Evolutionary conservation across 345 rosid genomes (phyloP), one percentile per base, ranked within the genome.

Genomic region (Lepidium didymum): DNA sequence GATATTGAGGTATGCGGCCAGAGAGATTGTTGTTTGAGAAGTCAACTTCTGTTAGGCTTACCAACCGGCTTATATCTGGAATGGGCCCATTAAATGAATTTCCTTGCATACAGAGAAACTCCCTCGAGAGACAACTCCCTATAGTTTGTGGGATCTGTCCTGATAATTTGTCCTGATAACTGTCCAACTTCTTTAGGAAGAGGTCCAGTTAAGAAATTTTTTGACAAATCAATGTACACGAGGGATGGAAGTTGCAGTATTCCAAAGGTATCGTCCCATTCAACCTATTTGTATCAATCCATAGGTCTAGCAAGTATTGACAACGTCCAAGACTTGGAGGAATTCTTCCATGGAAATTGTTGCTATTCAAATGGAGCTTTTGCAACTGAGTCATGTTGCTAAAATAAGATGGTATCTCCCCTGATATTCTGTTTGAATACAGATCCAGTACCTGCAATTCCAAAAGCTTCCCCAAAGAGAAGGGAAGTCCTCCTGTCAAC

Each of bases 331-430:
- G 16, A 72, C 67, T 64, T 40, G 67, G 64, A 27, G 87, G 85
- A 37, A 81, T 79, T 16, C 62, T 75, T 23, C 85, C 87, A 0
- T 69, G 18, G 34, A 79, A 40, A 31, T 47, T 71, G 45, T 83
- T 83, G 10, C 34, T 46, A 46, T 44, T 19, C 64, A 75, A 8
- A 14, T 49, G 56, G 10, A 75, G 55, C 44, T 63, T 73, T 3
- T 74, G 71, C 64, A 81, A 49, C 69, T 31, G 74, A 67, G 80
- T 63, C 44, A 79, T 61, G 61, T 75, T 84, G 51, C 79, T 84
- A 40, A 84, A 61, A 8, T 82, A 75, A 14, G 75, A 75, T 6
- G 81, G 83, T 56, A 83, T 58, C 43, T 81, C 80, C 36, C 87
- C 83, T 0, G 82, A 83, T 58, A 73, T 3, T 34, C 23, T 15